Percentiles rank a stretch among this genome's conserved stretches.
Conservation (phyloP, 352 stramenopile genomes). For the Phytopythium ostracodes region DNA sequence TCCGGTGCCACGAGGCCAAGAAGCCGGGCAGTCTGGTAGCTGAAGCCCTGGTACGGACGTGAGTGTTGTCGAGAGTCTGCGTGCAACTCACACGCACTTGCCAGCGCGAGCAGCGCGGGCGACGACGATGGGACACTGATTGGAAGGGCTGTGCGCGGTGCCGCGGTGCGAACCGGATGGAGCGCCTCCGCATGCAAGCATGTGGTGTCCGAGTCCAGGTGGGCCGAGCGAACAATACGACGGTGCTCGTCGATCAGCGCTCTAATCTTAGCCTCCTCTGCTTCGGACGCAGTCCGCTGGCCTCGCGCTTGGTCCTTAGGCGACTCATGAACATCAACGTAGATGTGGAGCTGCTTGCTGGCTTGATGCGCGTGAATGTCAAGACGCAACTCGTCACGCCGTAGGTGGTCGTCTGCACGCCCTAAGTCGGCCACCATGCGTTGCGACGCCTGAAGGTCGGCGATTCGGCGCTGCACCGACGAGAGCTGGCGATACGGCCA, state of each 20-base stretch:
- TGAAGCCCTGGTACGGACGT: background rate
- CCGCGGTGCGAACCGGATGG: background rate
- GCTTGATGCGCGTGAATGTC: background rate
- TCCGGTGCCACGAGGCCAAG: background rate
- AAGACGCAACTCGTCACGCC: background rate
- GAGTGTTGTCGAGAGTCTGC: background rate
- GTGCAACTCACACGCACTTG: background rate
- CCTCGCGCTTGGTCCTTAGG: too few species aligned
- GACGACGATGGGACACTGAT: background rate
- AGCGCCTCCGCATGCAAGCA: background rate
- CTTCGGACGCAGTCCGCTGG: background rate
- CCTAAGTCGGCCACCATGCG: background rate
- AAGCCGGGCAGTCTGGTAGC: background rate
- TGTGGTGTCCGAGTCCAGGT: constrained; percentile 10
- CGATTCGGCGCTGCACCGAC: constrained; percentile 52
- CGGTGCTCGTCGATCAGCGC: constrained; percentile 23
- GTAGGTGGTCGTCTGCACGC: background rate
- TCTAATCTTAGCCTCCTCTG: constrained; percentile 12
- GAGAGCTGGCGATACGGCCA: constrained; percentile 72
- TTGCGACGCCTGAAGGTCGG: constrained; percentile 18
- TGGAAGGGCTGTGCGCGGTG: background rate
- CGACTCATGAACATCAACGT: background rate
- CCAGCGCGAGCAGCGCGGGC: background rate
- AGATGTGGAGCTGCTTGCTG: background rate
- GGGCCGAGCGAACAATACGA: constrained; percentile 24